Evolutionary conservation across 768 basidiomycete genomes (phyloP).

Genomic region (Leccinum variicolor): DNA sequence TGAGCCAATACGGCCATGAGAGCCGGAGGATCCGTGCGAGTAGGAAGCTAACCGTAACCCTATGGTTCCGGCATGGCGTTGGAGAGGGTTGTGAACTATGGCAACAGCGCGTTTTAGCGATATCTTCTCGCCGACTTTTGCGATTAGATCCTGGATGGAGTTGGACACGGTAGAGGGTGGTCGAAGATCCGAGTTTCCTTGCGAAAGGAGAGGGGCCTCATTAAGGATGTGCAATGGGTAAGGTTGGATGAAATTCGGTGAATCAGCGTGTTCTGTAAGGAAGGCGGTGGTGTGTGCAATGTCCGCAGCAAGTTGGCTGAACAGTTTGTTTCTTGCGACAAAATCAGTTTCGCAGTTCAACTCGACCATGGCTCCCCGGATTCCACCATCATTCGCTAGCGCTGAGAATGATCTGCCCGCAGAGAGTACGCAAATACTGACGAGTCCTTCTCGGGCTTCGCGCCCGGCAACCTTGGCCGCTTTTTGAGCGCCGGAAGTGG

Average conservation of each 20-base stretch:
- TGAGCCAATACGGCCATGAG: constrained; percentile 59
- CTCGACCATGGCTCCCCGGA: constrained; percentile 86
- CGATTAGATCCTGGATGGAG: constrained; percentile 66
- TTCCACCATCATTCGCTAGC: constrained; percentile 37
- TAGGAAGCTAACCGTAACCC: constrained; percentile 55
- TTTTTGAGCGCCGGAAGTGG: constrained; percentile 67
- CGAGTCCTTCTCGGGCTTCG: constrained; percentile 70
- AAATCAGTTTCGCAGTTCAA: constrained; percentile 98
- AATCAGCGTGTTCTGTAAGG: constrained; percentile 44
- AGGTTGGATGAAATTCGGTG: constrained; percentile 40
- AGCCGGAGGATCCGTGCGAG: constrained; percentile 52
- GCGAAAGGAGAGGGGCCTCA: constrained; percentile 67
- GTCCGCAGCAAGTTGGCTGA: constrained; percentile 69
- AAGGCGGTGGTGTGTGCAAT: constrained; percentile 85
- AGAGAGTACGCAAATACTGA: constrained; percentile 74
- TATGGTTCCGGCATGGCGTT: constrained; percentile 30
- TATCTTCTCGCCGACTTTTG: constrained; percentile 80
- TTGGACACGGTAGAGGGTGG: constrained; percentile 50
- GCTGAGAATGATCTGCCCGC: constrained; percentile 46
- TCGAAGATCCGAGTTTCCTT: constrained; percentile 26
- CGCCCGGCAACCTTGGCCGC: constrained; percentile 83
- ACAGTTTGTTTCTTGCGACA: constrained; percentile 83
- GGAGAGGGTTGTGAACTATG: constrained; percentile 37
- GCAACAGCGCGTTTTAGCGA: constrained; percentile 57
- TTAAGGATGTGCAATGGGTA: constrained; percentile 50